Base-by-base conservation (phyloP, 2,329 filamentous ascomycete species). In the Sordariomycetes sp. region DNA sequence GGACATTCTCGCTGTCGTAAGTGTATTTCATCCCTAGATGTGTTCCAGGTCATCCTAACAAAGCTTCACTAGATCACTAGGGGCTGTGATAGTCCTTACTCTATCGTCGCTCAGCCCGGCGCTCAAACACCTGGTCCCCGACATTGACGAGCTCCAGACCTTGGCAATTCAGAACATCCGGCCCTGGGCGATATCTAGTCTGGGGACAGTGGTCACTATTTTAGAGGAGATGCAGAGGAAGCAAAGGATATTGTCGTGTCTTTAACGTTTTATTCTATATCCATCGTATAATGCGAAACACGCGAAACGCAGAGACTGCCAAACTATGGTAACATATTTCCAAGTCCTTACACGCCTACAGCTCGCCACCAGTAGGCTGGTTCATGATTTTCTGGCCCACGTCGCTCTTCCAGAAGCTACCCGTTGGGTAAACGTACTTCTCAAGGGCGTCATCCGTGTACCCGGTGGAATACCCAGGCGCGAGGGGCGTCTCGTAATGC, bases 1-100 rank as follows among this genome's bases (percentile, higher is more conserved):
- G 69, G 69, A 71, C 69, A 3, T 69, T 70, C 54, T 65, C 68
- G 0, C 58, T 69, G 24, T 69, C 67, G 68, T 70, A 64, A 54
- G 65, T 59, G 22, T 48, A 3, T 53, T 10, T 37, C 24, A 50
- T 10, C 28, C 14, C 20, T 32, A 8, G 16, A 1, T 34, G 16
- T 18, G 22, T 8, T 5, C 54, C 20, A 24, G 8, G 20, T 24
- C 24, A 32, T 34, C 53, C 59, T 34, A 61, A 55, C 14, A 3
- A 8, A 48, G 0, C 53, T 16, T 22, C 43, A n/a, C n/a, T 48
- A 70, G 69, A 5, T 68, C 67, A 4, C 63, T 70, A 22, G 69
- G 66, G 1, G 68, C 68, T 8, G 61, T 67, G 16, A 65, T 71
- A 20, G 64, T 70, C 22, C 62, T 71, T 3, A 70, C 69, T 1